Evolutionary conservation across 495 filamentous ascomycete species (phyloP), one percentile per base, ranked within the genome.

Genomic region (Geopyxis carbonaria): DNA sequence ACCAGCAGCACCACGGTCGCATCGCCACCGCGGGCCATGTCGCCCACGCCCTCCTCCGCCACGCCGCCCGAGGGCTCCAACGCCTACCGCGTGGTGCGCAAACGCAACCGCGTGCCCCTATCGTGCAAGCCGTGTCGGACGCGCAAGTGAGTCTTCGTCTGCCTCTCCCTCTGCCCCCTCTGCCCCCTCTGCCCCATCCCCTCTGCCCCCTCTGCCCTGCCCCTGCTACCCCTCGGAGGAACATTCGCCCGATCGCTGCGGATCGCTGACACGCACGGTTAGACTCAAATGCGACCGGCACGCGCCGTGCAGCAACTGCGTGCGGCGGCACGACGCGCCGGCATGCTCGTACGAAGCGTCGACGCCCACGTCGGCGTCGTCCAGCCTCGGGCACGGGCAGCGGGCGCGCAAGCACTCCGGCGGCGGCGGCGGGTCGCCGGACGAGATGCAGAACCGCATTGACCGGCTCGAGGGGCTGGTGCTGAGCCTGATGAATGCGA

Each of bases 381-480:
- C 45, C 27, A 28, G 31, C 31, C 7, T 13, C 25, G 25, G 7
- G 7, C 25, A 13, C 25, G 69, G 70, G 29, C 69, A 64, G 31
- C 77, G 86, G 47, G 83, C 80, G 57, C 91, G 81, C 68, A 74
- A 69, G 51, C 74, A 75, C 51, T 60, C 69, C 40, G 59, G 70
- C 55, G 70, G 71, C 46, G 62, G 71, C 53, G 61, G 65, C 47
- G 63, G 69, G 38, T 66, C 78, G 10, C 73, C 89, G 20, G 87
- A 93, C 68, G 89, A 94, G 59, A 99, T 99, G 89, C 89, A 99
- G 61, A 91, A 86, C 53, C 79, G 89, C 56, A 99, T 99, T 60
- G 84, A 99, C 63, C 76, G 89, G 47, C 61, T 99, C 48, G 89
- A 99, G 69, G 80, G 86, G 37, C 63, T 99, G 54, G 89, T 99